A percentile compares a stretch with the other conserved stretches of the same genome.
Conservation (phyloP, 768 basidiomycete species). For the Amanita exitialis region DNA sequence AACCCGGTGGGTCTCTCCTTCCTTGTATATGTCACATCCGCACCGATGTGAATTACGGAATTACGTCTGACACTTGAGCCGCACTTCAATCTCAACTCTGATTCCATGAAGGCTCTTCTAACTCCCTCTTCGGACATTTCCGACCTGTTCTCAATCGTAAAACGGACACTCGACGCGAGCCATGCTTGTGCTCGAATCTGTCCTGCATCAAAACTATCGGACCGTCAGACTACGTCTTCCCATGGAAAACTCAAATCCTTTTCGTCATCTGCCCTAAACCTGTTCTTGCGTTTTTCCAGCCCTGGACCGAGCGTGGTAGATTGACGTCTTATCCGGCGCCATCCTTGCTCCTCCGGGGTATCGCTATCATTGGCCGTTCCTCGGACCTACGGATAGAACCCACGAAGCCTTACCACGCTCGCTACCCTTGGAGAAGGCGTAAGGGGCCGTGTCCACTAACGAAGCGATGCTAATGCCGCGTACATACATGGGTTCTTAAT, state of each 20-base stretch:
- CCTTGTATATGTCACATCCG: neutral
- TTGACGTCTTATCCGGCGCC: neutral
- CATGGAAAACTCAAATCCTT: neutral
- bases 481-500: neutral
- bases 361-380: neutral
- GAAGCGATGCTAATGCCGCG: neutral
- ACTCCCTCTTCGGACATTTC: neutral
- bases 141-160: neutral
- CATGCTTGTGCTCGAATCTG: neutral
- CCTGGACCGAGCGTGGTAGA: neutral
- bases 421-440: neutral
- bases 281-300: neutral
- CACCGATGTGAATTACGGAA: neutral
- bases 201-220: neutral
- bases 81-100: constrained; percentile 3
- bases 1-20: neutral
- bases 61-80: neutral
- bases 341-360: neutral
- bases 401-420: neutral
- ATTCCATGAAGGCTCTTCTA: neutral
- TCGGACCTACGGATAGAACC: neutral
- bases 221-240: neutral
- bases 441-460: neutral
- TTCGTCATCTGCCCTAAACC: neutral
- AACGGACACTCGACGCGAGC: neutral